Evolutionary conservation across 495 filamentous ascomycete genomes (phyloP), one percentile per base, ranked within the genome.

Genomic region (Aspergillus homomorphus): DNA sequence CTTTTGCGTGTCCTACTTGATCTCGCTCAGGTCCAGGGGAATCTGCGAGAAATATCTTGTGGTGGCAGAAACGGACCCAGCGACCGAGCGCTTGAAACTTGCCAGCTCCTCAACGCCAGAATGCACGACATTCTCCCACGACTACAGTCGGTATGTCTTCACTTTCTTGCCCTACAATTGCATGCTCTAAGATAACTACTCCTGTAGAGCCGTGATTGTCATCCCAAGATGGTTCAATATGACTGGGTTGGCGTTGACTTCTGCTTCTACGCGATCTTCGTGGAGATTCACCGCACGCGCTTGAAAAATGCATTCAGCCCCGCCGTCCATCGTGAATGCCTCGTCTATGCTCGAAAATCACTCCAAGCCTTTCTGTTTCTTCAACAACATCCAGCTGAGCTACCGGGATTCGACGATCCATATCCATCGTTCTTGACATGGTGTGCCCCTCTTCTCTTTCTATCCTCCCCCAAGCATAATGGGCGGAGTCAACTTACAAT

Each of bases 351-450:
- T 16, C 62, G 67, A 23, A 62, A 60, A 19, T 63, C 65, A 7
- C 56, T 72, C 1, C 56, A 61, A 38, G 64, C 67, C n/a, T 57
- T 72, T 12, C 60, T 57, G 19, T 69, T 63, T 26, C 57, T 72
- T 19, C 67, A 64, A 42, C 57, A 66, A 21, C 55, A 68, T 45
- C 38, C 54, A 8, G 42, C 33, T 0, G 53, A 63, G 22, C 55
- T 49, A 22, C 60, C 67, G 0, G 69, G 67, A 18, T 70, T 67
- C 23, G 45, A 52, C 22, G 67, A 72, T 33, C 66, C 69, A 1
- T 68, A 66, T 28, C 69, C 67, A 0, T 62, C 67, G 4, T 72
- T 69, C 48, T 33, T 72, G 9, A 67, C 67, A 24, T 72, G 69
- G 69, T 72, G 6, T 16, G 60, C 15, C 1, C 3, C 2, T 19